phyloP scores from a whole-genome alignment of 768 basidiomycete genomes.

The Amanita polypyramis region DNA sequence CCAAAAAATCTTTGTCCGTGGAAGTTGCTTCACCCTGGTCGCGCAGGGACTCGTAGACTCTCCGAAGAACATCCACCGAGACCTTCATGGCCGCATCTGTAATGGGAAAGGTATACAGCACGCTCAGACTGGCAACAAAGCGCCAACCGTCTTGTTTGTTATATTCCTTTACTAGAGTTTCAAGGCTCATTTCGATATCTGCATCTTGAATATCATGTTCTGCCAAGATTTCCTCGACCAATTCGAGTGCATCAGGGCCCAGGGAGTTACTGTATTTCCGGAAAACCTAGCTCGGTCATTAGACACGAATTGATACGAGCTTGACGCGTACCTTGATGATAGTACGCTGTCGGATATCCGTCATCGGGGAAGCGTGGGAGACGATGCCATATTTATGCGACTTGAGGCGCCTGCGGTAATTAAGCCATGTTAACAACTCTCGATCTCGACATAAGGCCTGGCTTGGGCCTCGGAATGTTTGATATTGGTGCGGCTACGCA shows the following conservation, averaged over 20 bases:
- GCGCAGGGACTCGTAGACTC: slow-evolving; percentile 70
- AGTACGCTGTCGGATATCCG: slow-evolving; percentile 34
- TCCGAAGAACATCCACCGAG: slow-evolving; percentile 48
- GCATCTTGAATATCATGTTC: slow-evolving; percentile 60
- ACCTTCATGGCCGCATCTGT: slow-evolving; percentile 80
- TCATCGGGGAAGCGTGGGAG: slow-evolving; percentile 19
- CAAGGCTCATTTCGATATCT: slow-evolving; percentile 65
- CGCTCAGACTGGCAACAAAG: not conserved
- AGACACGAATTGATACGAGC: not conserved
- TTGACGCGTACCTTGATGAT: slow-evolving; percentile 33
- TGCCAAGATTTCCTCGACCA: slow-evolving; percentile 62
- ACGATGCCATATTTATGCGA: not conserved
- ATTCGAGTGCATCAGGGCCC: slow-evolving; percentile 64
- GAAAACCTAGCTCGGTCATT: slow-evolving; percentile 45
- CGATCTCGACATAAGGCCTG: slow-evolving; percentile 70
- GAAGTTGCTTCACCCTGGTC: slow-evolving; percentile 43
- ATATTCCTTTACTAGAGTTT: slow-evolving; percentile 77
- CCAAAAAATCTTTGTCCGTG: slow-evolving; percentile 53
- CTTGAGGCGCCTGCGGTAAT: not conserved
- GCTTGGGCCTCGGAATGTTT: slow-evolving; percentile 66
- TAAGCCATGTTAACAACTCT: slow-evolving; percentile 51
- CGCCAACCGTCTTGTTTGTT: slow-evolving; percentile 77
- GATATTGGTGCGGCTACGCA: slow-evolving; percentile 43
- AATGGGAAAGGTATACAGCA: not conserved
- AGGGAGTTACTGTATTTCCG: slow-evolving; percentile 84